Base-by-base conservation (phyloP, 805 yeast species). In the Kurtzmaniella cleridarum region DNA sequence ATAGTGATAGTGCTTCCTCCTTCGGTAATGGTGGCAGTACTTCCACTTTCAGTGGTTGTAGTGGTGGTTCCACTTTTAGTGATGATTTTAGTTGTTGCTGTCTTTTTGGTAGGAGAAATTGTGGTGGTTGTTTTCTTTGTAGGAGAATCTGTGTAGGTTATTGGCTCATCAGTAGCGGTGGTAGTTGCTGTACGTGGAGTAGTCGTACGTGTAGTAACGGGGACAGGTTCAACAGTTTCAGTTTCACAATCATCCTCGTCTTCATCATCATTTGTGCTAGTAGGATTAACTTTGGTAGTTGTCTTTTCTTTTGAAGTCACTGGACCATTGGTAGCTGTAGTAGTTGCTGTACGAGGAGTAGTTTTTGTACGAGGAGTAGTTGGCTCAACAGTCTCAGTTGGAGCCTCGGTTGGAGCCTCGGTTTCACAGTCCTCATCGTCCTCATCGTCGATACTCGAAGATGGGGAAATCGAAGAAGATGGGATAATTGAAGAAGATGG, bases 161-260 rank as follows among this genome's bases (percentile, higher is more conserved):
- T 35, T 16, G 38, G 16, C 10, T 13, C 30, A 34, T 15, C 31
- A 13, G 27, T 32, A 10, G 20, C 39, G 29, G 34, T 27, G 39
- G 35, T 36, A 33, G 35, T 32, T 13, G 27, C 34, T 23, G 34
- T 31, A 20, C 27, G 26, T 27, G 30, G n/a, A 30, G 35, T 40
- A 28, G 23, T 31, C 13, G 43, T 40, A 10, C 6, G 36, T 18
- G 6, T 20, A 27, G n/a, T n/a, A 29, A 13, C 41, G 35, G 35
- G 34, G 30, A 16, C 30, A 12, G 4, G 29, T 18, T 35, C 27
- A 10, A 5, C 45, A 35, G 42, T 42, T 35, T 38, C 44, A 32
- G 43, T 36, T 14, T 41, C 44, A 38, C 44, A 41, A 33, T 41
- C 41, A 10, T 41, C 44, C 13, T 41, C 37, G 13, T 14, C 32